Percentiles rank a stretch among this genome's conserved stretches.
These are phyloP conservation scores for Cryptosporidium canis DNA, from an alignment of 169 alveolate species.

Conservation along the genomic window DNA sequence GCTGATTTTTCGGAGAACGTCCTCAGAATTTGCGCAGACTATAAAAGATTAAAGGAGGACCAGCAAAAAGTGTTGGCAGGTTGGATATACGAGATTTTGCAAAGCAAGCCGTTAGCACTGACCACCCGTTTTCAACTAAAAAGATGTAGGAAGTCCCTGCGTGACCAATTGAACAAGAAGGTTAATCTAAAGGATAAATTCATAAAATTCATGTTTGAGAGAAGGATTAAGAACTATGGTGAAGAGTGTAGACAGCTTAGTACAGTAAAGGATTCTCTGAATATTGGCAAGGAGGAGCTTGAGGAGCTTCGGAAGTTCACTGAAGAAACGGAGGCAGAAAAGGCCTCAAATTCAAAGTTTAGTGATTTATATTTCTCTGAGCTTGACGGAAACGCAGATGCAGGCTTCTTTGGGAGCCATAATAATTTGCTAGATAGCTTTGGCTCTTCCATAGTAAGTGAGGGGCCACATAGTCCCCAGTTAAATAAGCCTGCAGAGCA, in stretches of 20 bases:
- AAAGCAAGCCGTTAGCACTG: not conserved
- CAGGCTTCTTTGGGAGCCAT: not conserved
- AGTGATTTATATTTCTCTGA: not conserved
- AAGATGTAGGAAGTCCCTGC: not conserved
- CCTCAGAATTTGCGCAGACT: constrained; percentile 2
- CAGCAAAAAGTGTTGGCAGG: not conserved
- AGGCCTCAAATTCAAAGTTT: not conserved
- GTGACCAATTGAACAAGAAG: not conserved
- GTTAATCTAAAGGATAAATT: not conserved
- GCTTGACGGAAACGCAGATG: not conserved
- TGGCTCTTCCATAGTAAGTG: not conserved
- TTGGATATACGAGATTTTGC: constrained; percentile 27
- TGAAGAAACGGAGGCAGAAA: not conserved
- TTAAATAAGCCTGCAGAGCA: not conserved
- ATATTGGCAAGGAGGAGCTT: not conserved
- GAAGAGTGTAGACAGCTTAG: not conserved
- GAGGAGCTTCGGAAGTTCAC: not conserved
- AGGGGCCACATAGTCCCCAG: not conserved
- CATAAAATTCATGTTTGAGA: not conserved
- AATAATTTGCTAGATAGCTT: not conserved
- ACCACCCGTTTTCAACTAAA: constrained; percentile 18
- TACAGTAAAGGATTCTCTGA: not conserved
- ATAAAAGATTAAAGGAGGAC: constrained; percentile 3
- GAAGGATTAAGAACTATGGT: not conserved
- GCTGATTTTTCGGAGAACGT: not conserved